Conservation (phyloP, 1,139 yeast species). For the Pichia terricola region DNA sequence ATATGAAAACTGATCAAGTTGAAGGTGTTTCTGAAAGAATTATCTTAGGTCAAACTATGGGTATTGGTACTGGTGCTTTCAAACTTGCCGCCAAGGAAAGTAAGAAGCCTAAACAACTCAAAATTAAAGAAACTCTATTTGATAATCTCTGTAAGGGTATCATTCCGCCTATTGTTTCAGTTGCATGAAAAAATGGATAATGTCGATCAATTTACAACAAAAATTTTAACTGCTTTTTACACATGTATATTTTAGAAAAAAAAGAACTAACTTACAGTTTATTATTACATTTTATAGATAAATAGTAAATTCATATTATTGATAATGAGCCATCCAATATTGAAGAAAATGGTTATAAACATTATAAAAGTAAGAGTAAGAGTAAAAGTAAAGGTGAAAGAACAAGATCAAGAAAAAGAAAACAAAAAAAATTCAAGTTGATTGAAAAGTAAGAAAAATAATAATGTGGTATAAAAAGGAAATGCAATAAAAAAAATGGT, state of each 20-base stretch:
- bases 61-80: constrained; percentile 95
- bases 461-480: not conserved
- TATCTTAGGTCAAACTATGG: constrained; percentile 95
- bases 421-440: no score
- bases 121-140: constrained; percentile 48
- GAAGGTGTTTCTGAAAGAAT: constrained; percentile 99
- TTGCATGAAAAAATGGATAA: constrained; percentile 6
- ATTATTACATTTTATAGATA: no score
- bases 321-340: no score
- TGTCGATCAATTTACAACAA: no score
- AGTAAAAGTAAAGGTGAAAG: no score
- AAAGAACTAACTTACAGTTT: no score
- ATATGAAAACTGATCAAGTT: constrained; percentile 88
- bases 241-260: not conserved
- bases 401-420: no score
- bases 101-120: constrained; percentile 31
- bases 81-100: constrained; percentile 60
- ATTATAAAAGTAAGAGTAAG: no score
- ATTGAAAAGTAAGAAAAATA: not conserved
- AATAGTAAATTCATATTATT: no score
- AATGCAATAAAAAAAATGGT: no score
- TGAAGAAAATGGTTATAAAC: no score
- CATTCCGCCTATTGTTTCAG: constrained; percentile 14
- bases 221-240: not conserved
- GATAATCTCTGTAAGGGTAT: constrained; percentile 39